A percentile compares a stretch with the other conserved stretches of the same genome.
phyloP scores from a whole-genome alignment of 2,329 filamentous ascomycete genomes.

The Paracorniculantispora psalliotae region DNA sequence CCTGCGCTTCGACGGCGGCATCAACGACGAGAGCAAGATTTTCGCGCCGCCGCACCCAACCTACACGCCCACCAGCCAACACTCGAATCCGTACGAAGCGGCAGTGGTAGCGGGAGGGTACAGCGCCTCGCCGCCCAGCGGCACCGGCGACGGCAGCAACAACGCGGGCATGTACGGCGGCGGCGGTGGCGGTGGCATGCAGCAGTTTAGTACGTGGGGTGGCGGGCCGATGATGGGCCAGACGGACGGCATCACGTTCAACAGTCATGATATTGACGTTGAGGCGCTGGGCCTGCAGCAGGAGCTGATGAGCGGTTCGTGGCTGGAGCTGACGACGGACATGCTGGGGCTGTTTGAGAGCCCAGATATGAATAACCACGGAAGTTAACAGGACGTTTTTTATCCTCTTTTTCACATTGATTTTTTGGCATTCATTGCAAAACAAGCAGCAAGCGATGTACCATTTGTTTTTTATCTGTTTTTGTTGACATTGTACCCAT shows the following conservation, averaged over 20 bases:
- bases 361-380: conserved; percentile 25
- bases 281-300: conserved; percentile 54
- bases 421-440: conserved; percentile 9
- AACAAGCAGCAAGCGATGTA: conserved; percentile 7
- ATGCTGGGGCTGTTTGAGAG: conserved; percentile 53
- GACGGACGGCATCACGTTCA: conserved; percentile 60
- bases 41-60: conserved; percentile 24
- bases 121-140: conserved; percentile 37
- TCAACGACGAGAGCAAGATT: conserved; percentile 29
- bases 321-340: conserved; percentile 67
- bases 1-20: conserved; percentile 21
- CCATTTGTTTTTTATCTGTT: not conserved
- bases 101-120: conserved; percentile 19
- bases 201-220: conserved; percentile 24
- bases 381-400: not conserved
- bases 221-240: conserved; percentile 25
- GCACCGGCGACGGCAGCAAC: conserved; percentile 19
- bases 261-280: conserved; percentile 74
- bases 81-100: conserved; percentile 37
- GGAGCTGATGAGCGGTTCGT: conserved; percentile 60
- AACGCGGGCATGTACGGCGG: conserved; percentile 24
- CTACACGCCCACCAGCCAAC: conserved; percentile 39
- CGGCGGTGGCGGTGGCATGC: conserved; percentile 20
- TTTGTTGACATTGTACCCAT: no score
- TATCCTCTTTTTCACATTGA: no score